Base-by-base conservation (phyloP, 495 filamentous ascomycete genomes). In the Pseudomonodictys pantanalensis region DNA sequence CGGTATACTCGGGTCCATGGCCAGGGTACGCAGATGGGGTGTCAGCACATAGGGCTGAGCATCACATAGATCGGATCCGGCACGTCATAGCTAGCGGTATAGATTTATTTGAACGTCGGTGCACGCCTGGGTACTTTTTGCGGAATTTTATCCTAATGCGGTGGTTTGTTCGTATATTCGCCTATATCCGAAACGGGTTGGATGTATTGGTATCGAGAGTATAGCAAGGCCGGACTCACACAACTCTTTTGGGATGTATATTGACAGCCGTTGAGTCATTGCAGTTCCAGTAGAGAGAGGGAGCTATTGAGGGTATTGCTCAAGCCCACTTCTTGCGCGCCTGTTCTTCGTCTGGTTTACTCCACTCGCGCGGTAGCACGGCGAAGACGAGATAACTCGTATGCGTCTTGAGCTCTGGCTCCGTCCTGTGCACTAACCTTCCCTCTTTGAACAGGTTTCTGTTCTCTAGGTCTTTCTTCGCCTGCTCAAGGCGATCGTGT, bases 311-410 rank as follows among this genome's bases (percentile, higher is more conserved):
- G n/a, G 38, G 15, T 5, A 41, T 4, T 28, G 30, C 28, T 59
- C 54, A 54, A 23, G 29, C 49, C 65, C 86, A 92, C 57, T 76
- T 80, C 56, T 76, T 79, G 43, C 74, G 72, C 26, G 84, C 88
- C 15, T 73, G 77, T n/a, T 78, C 76, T 73, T 99, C 93, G 65
- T 96, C 88, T 62, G 87, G 88, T 46, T 83, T 86, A 0, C 75
- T 84, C 95, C 93, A 97, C 50, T 87, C 86, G 47, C 83, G 77
- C 11, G 95, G 95, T 51, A 99, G 73, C 4, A 93, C 75, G 1
- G 95, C 93, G 80, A 99, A 98, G 5, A 95, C 87, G 15, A 99
- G 79, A 72, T 97, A 99, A 11, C 86, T 90, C 0, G 93, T 99
- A 73, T 99, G 93, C 9, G 84, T 91, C 80, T 96, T 96, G 28